Conservation (phyloP, 345 rosid species). For the Kandelia obovata region DNA sequence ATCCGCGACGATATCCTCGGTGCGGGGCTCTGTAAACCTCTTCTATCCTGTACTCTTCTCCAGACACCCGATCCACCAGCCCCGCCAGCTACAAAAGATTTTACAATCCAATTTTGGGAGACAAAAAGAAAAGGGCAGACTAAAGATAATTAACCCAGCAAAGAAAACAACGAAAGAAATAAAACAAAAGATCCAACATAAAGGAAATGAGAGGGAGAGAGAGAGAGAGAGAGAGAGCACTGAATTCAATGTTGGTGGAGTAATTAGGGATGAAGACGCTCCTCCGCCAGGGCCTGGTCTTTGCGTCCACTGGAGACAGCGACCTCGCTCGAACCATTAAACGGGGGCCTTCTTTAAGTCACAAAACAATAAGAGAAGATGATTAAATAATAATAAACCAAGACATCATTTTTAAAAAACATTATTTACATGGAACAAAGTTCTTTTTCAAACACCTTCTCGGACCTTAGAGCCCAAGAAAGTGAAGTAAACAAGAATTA, state of each 20-base stretch:
- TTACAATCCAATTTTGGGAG: not conserved
- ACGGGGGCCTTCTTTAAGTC: too few species aligned
- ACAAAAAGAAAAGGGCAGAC: not conserved
- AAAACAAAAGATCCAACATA: not conserved
- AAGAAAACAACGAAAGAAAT: not conserved
- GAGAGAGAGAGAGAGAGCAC: conserved; percentile 25
- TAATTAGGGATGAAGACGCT: conserved; percentile 55
- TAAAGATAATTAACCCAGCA: not conserved
- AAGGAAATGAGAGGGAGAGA: not conserved
- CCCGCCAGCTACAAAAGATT: not conserved
- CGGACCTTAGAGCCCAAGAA: too few species aligned
- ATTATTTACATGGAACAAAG: too few species aligned
- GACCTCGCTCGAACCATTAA: conserved; percentile 73
- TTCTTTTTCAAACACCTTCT: too few species aligned
- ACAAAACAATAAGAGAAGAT: too few species aligned
- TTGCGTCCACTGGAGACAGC: conserved; percentile 65
- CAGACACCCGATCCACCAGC: conserved; percentile 52
- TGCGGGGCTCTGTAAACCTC: conserved; percentile 67
- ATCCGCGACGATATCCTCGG: conserved; percentile 75
- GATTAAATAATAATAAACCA: too few species aligned
- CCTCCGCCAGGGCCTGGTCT: conserved; percentile 75
- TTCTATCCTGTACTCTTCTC: conserved; percentile 54
- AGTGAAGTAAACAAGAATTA: too few species aligned
- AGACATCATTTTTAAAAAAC: too few species aligned
- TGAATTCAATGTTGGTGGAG: conserved; percentile 61